Evolutionary conservation across 768 basidiomycete species (phyloP).

Genomic region (Rhizopogon vesiculosus): DNA sequence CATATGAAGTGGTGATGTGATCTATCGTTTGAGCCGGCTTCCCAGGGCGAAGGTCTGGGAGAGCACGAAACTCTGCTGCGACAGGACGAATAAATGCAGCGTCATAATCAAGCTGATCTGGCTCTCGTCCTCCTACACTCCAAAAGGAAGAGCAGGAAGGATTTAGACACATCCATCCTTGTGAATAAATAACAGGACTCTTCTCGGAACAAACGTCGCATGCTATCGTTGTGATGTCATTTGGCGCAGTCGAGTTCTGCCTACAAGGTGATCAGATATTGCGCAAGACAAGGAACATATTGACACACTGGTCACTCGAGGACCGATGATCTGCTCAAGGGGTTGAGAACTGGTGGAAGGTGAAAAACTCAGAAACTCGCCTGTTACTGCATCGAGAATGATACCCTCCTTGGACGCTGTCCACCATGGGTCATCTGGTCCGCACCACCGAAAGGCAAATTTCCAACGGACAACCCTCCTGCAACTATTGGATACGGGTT

Average conservation of each 20-base stretch:
- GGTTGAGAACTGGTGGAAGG: not conserved
- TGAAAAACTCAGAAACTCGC: not conserved
- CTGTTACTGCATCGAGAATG: not conserved
- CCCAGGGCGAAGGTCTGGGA: constrained; percentile 36
- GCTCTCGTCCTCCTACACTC: constrained; percentile 28
- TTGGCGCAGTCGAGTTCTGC: not conserved
- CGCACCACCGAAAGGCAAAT: constrained; percentile 83
- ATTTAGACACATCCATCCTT: constrained; percentile 62
- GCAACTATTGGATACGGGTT: constrained; percentile 40
- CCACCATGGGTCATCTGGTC: constrained; percentile 61
- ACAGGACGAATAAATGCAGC: constrained; percentile 40
- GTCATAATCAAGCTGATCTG: constrained; percentile 41
- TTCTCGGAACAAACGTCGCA: constrained; percentile 41
- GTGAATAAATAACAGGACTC: constrained; percentile 51
- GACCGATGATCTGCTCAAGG: not conserved
- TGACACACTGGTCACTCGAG: not conserved
- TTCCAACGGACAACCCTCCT: constrained; percentile 72
- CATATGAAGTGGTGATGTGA: constrained; percentile 46
- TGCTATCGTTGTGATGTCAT: not conserved
- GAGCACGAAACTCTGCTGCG: constrained; percentile 22
- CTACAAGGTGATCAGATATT: not conserved
- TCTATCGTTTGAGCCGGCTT: constrained; percentile 23
- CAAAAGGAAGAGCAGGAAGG: constrained; percentile 57
- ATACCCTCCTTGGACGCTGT: constrained; percentile 4
- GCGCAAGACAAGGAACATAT: not conserved